Evolutionary conservation across 1,284 basidiomycete genomes (phyloP), one percentile per base, ranked within the genome.

Genomic region (Cryptococcus wingfieldii): DNA sequence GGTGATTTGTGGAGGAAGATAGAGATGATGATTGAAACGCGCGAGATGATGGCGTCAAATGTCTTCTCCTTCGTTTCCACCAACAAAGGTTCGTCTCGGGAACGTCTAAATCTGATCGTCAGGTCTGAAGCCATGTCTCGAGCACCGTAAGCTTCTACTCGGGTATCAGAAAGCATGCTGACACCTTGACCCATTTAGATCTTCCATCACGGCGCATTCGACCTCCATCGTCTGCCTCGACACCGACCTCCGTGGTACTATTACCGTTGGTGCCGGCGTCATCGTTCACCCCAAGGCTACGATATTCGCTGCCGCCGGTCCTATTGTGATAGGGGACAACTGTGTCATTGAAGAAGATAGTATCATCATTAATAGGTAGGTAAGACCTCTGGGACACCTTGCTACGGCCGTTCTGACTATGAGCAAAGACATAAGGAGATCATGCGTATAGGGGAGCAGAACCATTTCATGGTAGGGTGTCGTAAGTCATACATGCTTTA

Each of bases 281-380:
- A 86, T 97, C 49, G 84, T 98, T n/a, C 94, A 98, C 65, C 94
- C 95, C 0, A 90, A 90, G 70, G 90, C 89, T 0, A 89, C 88
- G 31, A 88, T 98, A 60, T 87, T 93, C 60, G 92, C 91, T 7
- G 84, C 90, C 44, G 85, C 84, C 5, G 92, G 89, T 0, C 86
- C 90, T 3, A 91, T 98, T 60, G 80, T 89, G 46, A 87, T 98
- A 47, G 95, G 92, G 8, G 80, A 84, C 25, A 84, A 87, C 53
- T 94, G 90, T 71, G 90, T 98, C 65, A 84, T 98, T 52, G 95
- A 98, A 70, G 95, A 98, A 74, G 83, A 83, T 8, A 88, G 84
- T 2, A 86, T 92, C 63, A 85, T 98, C 59, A 86, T 94, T 55
- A 95, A 96, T 56, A 34, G 62, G 61, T 56, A 34, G 62, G 61